Evolutionary conservation across 2,329 filamentous ascomycete genomes (phyloP), one percentile per base, ranked within the genome.

Genomic region (Didymella arachidicola): DNA sequence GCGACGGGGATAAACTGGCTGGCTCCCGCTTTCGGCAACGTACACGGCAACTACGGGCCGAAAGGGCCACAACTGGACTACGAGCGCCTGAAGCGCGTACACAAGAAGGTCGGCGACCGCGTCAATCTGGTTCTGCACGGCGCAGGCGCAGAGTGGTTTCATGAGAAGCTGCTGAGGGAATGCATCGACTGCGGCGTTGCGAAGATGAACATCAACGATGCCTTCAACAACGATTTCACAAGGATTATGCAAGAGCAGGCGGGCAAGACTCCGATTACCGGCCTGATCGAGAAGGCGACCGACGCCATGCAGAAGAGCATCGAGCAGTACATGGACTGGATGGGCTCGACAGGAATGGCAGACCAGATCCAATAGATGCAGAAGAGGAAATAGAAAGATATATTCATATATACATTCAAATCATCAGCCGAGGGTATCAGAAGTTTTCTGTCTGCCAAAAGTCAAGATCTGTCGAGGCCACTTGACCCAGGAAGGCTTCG

Each of bases 1-100:
- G 83, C 80, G 2, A 89, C 88, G 11, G 89, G 89, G 0, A 89
- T 92, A 69, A 87, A 92, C 68, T 89, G 88, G 79, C 79, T 93
- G 14, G 90, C 90, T 2, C 90, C 89, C 0, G 88, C 88, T 0
- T 91, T 92, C 77, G 89, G 89, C 3, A 92, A 92, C 68, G 87
- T 92, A 43, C 89, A 92, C 76, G 89, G 89, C 6, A 85, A 87
- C 66, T 92, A 92, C 75, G 89, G 89, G 0, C 83, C 86, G 0
- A 77, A 84, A 16, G 89, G 89, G 0, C 85, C 87, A 29, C 74
- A 76, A 45, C 62, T 77, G 32, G 74, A 77, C 54, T 76, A 75
- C 45, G 70, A 65, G 27, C 64, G 72, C 18, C 41, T 74, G 42
- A 70, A 69, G 63, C 73, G 74, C 4, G 84, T 87, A 53, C 78